A percentile compares a stretch with the other conserved stretches of the same genome.
Conservation (phyloP, 257 asterid genomes). For the Fraxinus cuspidata region DNA sequence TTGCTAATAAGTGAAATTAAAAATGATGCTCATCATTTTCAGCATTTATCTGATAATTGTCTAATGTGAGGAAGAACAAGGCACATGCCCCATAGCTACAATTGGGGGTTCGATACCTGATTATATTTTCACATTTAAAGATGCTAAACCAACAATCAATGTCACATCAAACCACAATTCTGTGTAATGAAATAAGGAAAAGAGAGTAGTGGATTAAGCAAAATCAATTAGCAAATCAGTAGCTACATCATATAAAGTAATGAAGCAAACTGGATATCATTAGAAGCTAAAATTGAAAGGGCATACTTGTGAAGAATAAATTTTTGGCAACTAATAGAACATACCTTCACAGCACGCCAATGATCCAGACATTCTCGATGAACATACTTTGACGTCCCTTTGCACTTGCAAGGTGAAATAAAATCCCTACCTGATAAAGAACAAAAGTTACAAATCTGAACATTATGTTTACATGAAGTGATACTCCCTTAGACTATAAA, state of each 20-base stretch:
- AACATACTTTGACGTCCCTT: constrained; percentile 87
- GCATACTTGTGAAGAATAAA: background rate
- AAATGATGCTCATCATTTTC: background rate
- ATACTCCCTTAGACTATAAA: background rate
- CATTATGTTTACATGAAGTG: constrained; percentile 12
- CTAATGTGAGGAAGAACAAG: background rate
- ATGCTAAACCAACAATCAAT: background rate
- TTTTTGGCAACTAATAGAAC: constrained; percentile 1
- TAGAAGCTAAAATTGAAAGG: constrained; percentile 11
- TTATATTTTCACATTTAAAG: constrained; percentile 16
- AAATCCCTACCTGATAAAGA: constrained; percentile 85
- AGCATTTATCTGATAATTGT: background rate
- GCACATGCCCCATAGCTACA: constrained; percentile 2
- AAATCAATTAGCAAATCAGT: constrained; percentile 9
- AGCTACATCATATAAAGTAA: background rate
- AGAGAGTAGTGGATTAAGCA: background rate
- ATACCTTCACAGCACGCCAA: constrained; percentile 95
- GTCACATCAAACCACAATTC: background rate
- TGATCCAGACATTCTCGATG: constrained; percentile 94
- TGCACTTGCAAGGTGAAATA: constrained; percentile 96
- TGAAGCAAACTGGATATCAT: constrained; percentile 19
- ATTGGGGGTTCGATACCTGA: background rate
- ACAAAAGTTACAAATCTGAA: constrained; percentile 17
- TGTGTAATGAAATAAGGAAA: background rate
- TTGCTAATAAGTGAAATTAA: background rate